phyloP scores from a whole-genome alignment of 768 basidiomycete species.

The Chiua virens region DNA sequence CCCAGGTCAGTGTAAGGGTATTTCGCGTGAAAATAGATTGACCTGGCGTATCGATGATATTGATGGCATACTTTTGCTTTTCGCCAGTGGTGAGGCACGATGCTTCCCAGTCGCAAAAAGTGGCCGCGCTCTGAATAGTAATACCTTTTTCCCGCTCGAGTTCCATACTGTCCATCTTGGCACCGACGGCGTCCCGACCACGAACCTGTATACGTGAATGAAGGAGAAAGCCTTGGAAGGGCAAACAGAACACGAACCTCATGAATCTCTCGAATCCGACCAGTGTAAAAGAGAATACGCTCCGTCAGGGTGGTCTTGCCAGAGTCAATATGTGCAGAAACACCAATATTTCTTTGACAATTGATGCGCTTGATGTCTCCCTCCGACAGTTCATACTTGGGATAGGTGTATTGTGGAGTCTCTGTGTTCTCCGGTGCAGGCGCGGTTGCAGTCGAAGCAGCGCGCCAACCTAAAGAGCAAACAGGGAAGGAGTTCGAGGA shows the following conservation, averaged over 20 bases:
- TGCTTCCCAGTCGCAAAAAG: conserved; percentile 95
- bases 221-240: neutral
- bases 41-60: conserved; percentile 99
- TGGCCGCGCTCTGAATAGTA: conserved; percentile 98
- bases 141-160: conserved; percentile 98
- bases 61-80: conserved; percentile 86
- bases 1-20: neutral
- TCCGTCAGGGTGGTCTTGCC: conserved; percentile 99
- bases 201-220: conserved; percentile 56
- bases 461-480: conserved; percentile 27
- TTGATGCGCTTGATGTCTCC: conserved; percentile 64
- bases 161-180: conserved; percentile 99
- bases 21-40: neutral
- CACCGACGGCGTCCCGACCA: conserved; percentile 92
- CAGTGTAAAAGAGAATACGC: conserved; percentile 94
- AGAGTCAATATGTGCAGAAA: conserved; percentile 93
- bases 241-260: conserved; percentile 59
- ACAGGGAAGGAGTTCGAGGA: neutral
- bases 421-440: conserved; percentile 1
- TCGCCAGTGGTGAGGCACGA: conserved; percentile 56
- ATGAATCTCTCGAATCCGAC: conserved; percentile 92
- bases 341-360: conserved; percentile 92
- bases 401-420: conserved; percentile 25
- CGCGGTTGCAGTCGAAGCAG: conserved; percentile 46
- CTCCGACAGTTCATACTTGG: conserved; percentile 53